Base-by-base conservation (phyloP, 2,329 filamentous ascomycete genomes). In the Xylariaceae sp. region DNA sequence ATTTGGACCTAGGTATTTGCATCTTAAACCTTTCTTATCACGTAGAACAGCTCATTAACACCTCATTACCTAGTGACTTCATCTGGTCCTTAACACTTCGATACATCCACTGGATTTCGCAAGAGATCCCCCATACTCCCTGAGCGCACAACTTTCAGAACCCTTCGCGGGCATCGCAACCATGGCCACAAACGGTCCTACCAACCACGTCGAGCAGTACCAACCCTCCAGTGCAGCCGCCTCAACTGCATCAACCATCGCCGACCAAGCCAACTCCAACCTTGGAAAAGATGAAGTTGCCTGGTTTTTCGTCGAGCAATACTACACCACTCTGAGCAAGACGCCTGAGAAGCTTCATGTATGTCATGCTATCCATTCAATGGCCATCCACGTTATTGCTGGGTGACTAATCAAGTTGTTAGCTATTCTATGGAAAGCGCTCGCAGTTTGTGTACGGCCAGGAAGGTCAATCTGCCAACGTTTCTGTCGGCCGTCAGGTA, bases 251-350 rank as follows among this genome's bases (percentile, higher is more conserved):
- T 63, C 72, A 59, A 65, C 61, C 43, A 36, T 67, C 34, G 60
- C 65, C 51, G 70, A 67, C 61, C 67, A 71, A 70, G 60, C 67
- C 31, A 64, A 53, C 43, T 48, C 67, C 71, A 80, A 83, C 67
- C 77, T 86, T 36, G 81, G 82, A 69, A 97, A 96, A 81, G 92
- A 96, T 75, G 92, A 98, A 80, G 92, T 99, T 67, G 95, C 92
- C 76, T 99, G 95, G 95, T 98, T 94, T 80, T 99, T 99, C 69
- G 95, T 99, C 57, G 93, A 98, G 84, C 92, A 96, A 78, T 99
- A 97, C 83, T 99, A 99, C 80, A 98, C 91, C 68, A 99, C 92
- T 61, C 80, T 99, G 72, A 97, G 93, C 86, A 93, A 94, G 78
- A 90, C 82, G 65, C 93, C 95, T 19, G 92, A 96, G 73, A 96